Base-by-base conservation (phyloP, 495 filamentous ascomycete genomes). In the Gamarada debralockiae region DNA sequence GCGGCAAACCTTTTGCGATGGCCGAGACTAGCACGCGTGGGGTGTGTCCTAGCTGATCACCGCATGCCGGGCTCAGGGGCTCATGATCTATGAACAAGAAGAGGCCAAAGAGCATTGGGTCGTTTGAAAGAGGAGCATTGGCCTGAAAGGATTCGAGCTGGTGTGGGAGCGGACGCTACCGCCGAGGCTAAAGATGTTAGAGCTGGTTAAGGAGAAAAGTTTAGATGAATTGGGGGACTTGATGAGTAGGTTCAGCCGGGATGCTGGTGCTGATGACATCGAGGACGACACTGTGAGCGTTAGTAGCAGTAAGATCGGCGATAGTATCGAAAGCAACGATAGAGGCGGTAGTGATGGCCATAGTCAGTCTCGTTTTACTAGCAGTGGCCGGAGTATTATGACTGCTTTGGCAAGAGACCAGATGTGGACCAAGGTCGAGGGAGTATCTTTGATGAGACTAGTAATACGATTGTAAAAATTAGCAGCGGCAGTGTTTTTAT, bases 81-180 rank as follows among this genome's bases (percentile, higher is more conserved):
- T 41, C 10, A 9, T 6, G 38, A n/a, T 41, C 6, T 7, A 13
- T 41, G 18, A 15, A 7, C 38, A 20, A 15, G 38, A 20, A 13
- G 17, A 41, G 38, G 17, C 38, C 8, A 18, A 20, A 20, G 45
- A 48, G 23, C 20, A 12, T 18, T 31, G 45, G 45, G 45, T 48
- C 9, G 45, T 48, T 31, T 22, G 45, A 25, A 48, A 48, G 45
- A 48, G 23, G 45, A 48, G 45, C 33, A 17, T 25, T 36, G 25
- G 25, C 3, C 29, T 34, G 25, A 48, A 48, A 48, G 45, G 22
- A 12, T 48, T 31, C 17, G 3, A 5, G 27, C 45, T 25, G 25
- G 24, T 48, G n/a, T 48, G 29, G 45, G 45, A 48, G 22, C 45
- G 29, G 45, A 48, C 45, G n/a, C 25, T 9, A 34, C 45, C 29